Evolutionary conservation across 179 eudicot genomes (phyloP), one percentile per base, ranked within the genome.

Genomic region (Spinacia oleracea): DNA sequence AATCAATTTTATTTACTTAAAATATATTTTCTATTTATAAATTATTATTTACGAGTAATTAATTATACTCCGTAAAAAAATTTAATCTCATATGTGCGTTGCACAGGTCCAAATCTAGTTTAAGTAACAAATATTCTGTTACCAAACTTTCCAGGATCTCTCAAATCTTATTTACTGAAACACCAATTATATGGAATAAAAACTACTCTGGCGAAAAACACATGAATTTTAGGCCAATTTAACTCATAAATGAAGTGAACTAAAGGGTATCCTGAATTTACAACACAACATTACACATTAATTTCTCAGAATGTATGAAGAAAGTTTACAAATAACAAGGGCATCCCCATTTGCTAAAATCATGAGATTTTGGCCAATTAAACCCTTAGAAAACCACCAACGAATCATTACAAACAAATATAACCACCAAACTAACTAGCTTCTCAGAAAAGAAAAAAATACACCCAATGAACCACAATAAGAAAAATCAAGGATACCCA

Each of bases 321-420:
- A 38, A 38, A 38, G 40, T 38, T 3, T 6, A 4, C 40, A 38
- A 38, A 38, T 38, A 38, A 38, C 40, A 38, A 45, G 11, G 6
- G 20, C 1, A 7, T 31, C 38, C 34, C 9, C 1, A n/a, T 46
- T 46, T 70, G 73, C 58, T 2, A 45, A 6, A 29, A 48, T 27
- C 6, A 71, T 71, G 42, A 50, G 2, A 50, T 53, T 48, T 18
- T 20, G 27, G 5, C 45, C 23, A 20, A 51, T 32, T 70, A 72
- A 34, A 72, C 20, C 46, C 75, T 72, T 9, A 32, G 23, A 72
- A 72, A 11, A 16, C 46, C 75, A 11, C 75, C 75, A 27, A 5
- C 6, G 20, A 53, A 53, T 27, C 23, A 31, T 0, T n/a, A 60
- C 43, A 68, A 62, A n/a, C 53, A 40, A 63, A 20, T 5, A 18